A percentile compares a stretch with the other conserved stretches of the same genome.
These are phyloP conservation scores for Sclerotinia spermophila DNA, from an alignment of 2,329 filamentous ascomycete genomes.

Conservation along the genomic window DNA sequence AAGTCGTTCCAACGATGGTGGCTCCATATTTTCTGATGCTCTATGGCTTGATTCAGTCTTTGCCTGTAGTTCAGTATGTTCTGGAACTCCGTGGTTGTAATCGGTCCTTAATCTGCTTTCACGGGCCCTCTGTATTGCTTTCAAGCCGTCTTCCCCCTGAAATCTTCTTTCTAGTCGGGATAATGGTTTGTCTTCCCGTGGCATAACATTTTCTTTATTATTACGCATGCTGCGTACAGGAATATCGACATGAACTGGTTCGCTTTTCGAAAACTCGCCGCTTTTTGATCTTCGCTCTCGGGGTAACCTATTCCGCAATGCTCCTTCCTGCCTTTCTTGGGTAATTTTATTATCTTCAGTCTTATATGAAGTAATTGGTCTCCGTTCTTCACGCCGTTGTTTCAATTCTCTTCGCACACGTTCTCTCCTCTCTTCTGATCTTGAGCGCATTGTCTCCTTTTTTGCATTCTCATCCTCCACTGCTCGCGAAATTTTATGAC, in stretches of 20 bases:
- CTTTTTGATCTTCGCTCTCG: constrained; percentile 15
- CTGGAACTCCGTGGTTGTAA: constrained; percentile 1
- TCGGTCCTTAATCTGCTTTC: constrained; percentile 12
- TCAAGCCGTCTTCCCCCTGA: constrained; percentile 6
- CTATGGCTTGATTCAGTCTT: neutral
- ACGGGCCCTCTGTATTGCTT: constrained; percentile 10
- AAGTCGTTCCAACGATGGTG: constrained; percentile 10
- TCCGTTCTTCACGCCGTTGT: constrained; percentile 12
- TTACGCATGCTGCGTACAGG: neutral
- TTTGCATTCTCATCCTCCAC: neutral
- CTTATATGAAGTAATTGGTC: constrained; percentile 10
- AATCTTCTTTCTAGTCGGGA: constrained; percentile 22
- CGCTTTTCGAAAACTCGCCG: constrained; percentile 1
- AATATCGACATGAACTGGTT: neutral
- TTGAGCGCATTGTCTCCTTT: neutral
- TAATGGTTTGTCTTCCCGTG: constrained; percentile 3
- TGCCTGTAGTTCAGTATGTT: neutral
- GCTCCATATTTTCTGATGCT: neutral
- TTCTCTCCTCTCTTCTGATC: constrained; percentile 11
- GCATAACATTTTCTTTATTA: constrained; percentile 9
- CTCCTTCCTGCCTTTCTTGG: constrained; percentile 6
- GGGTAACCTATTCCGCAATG: neutral
- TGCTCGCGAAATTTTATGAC: neutral
- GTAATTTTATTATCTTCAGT: constrained; percentile 10
- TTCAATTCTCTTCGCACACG: constrained; percentile 13